Evolutionary conservation across 2,329 filamentous ascomycete species (phyloP), one percentile per base, ranked within the genome.

Genomic region (Lanzia echinophila): DNA sequence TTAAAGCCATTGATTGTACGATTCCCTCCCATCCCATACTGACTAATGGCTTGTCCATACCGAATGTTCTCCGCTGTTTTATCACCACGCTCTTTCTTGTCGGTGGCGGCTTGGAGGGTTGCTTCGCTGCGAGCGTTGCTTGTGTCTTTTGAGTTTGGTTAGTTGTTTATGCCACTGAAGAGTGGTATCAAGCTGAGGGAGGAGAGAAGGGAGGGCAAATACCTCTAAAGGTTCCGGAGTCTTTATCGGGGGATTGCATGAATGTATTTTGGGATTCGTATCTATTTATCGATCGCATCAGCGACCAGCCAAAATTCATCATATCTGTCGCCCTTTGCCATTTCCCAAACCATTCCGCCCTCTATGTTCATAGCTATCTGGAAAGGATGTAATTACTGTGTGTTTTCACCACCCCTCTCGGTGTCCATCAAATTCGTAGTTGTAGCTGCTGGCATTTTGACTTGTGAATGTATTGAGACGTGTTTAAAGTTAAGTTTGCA

Each of bases 191-290:
- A 36, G 13, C 8, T 13, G 24, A n/a, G 3, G 10, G 6, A 50
- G 15, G 7, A 20, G 10, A 19, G 12, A 24, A 5, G 15, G 22
- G 24, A 43, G 24, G 2, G 15, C 15, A 17, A 42, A 42, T 3
- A 81, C 79, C 69, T 56, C 78, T 77, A 28, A 85, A 65, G 63
- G 83, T 79, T 6, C 82, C 82, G 22, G 73, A 72, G 55, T 78
- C 73, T 60, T 81, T 84, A 15, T 70, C 67, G 49, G 76, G 75
- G 0, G 76, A 73, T 15, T 74, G 60, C 2, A 71, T 74, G 51
- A 76, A 72, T n/a, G 71, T 74, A 47, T 77, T 67, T 49, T 76
- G 74, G 47, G 74, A 78, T 70, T 84, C 82, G 67, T 86, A 84
- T 69, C 78, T 81, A 52, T 36, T 34, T 6, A 12, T 3, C 7